Evolutionary conservation across 768 basidiomycete species (phyloP), one percentile per base, ranked within the genome.

Genomic region (Clathrus columnatus): DNA sequence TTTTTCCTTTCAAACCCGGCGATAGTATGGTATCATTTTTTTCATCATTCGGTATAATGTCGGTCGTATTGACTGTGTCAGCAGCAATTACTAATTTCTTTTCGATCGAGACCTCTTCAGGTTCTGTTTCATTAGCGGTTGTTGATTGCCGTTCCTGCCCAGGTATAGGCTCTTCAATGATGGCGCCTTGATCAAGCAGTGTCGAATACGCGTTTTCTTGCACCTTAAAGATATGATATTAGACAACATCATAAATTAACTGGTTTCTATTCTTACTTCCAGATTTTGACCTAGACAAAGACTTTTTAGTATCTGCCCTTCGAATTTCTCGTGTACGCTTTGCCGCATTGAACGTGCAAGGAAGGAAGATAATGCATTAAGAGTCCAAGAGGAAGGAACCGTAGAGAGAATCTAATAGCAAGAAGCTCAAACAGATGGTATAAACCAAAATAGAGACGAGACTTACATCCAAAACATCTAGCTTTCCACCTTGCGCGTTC

Each of bases 231-330:
- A 50, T 21, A 5, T 41, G 41, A 30, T 26, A n/a, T 18, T 18
- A 16, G 29, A 20, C 24, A 50, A 45, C 20, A 21, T 41, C 7
- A 32, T 29, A 3, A 21, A 41, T 5, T 30, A 23, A 62, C 65
- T 20, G 30, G 7, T n/a, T 36, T 36, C n/a, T 5, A 2, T 4
- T 32, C 14, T 32, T 59, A 81, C 83, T 57, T 82, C 80, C 29
- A 91, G 75, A 63, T 94, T 94, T 66, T 93, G 85, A 1, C 84
- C 87, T 7, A 81, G 77, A 60, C 81, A 80, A 55, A 95, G 75
- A 17, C 82, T 81, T 67, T 89, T 94, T 55, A 93, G 67, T 50
- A 95, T 84, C 64, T 81, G 76, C 5, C 80, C 81, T 66, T 92
- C 86, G 46, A 84, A 82, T 20, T 72, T 69, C 11, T 75, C 70